Percentiles rank a stretch among this genome's conserved stretches.
Conservation (phyloP, 805 yeast species). For the Myxozyma nipponensis region DNA sequence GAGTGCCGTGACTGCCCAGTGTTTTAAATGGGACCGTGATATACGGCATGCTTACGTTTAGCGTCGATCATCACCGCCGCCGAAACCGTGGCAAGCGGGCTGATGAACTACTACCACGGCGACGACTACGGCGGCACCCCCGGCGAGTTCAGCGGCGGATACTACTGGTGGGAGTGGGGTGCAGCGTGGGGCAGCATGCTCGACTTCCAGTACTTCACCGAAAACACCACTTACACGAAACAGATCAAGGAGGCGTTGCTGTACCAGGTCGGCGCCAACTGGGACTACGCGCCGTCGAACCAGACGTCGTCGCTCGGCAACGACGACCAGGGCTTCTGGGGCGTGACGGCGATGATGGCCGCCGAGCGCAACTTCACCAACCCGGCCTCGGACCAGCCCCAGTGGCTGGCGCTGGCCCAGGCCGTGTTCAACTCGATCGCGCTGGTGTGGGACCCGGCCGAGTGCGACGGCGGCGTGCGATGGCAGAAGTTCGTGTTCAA, state of each 20-base stretch:
- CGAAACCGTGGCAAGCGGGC: conserved; percentile 52
- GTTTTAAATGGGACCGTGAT: background rate
- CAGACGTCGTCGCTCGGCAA: conserved; percentile 85
- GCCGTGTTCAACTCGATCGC: conserved; percentile 85
- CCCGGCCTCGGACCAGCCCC: conserved; percentile 54
- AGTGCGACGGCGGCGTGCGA: conserved; percentile 75
- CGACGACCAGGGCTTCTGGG: conserved; percentile 95
- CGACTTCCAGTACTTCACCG: conserved; percentile 69
- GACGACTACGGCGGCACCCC: conserved; percentile 63
- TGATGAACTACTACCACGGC: conserved; percentile 68
- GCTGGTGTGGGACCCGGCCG: conserved; percentile 63
- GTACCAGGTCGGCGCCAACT: conserved; percentile 60
- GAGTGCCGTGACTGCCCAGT: background rate
- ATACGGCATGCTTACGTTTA: background rate
- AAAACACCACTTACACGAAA: conserved; percentile 59
- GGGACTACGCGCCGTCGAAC: conserved; percentile 73
- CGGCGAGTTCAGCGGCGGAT: conserved; percentile 83
- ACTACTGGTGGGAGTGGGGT: conserved; percentile 96
- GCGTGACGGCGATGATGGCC: conserved; percentile 77
- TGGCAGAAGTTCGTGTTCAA: conserved; percentile 93
- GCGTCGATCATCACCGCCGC: conserved; percentile 50
- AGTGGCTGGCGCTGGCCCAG: conserved; percentile 76
- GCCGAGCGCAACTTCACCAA: conserved; percentile 79
- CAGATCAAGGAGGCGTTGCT: conserved; percentile 57
- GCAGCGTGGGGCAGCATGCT: conserved; percentile 58